Conservation (phyloP, 2,329 filamentous ascomycete species). For the Sclerotinia nivalis region DNA sequence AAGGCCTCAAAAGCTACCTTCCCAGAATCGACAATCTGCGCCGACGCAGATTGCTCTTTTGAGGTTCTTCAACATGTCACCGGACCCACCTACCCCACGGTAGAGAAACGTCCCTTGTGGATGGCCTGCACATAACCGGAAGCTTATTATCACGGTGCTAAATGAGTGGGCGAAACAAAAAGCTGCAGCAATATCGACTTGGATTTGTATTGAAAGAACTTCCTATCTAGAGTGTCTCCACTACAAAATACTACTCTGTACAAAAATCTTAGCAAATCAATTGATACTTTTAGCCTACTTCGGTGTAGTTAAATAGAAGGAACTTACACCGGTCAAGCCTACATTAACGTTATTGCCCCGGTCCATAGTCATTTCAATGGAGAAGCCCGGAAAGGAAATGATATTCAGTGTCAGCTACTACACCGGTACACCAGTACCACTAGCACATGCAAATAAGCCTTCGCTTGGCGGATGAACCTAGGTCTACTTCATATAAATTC, state of each 20-base stretch:
- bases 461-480: neutral
- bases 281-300: neutral
- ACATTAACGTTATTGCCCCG: neutral
- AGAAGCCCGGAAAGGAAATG: neutral
- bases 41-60: neutral
- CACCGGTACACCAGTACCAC: neutral
- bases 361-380: neutral
- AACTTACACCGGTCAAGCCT: neutral
- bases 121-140: slow-evolving; percentile 5
- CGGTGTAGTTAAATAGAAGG: neutral
- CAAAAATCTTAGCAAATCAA: neutral
- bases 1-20: neutral
- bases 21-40: neutral
- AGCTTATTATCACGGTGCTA: slow-evolving; percentile 7
- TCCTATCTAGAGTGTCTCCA: neutral
- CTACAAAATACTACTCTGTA: neutral
- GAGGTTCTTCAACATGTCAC: slow-evolving; percentile 14
- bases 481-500: neutral
- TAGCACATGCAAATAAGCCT: slow-evolving; percentile 12
- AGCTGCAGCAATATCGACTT: neutral
- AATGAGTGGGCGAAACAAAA: neutral
- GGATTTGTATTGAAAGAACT: neutral
- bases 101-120: neutral
- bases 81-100: slow-evolving; percentile 19
- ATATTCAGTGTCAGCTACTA: neutral